Conservation (phyloP, 371 early-diverging fungal species). For the Lichtheimia ornata region DNA sequence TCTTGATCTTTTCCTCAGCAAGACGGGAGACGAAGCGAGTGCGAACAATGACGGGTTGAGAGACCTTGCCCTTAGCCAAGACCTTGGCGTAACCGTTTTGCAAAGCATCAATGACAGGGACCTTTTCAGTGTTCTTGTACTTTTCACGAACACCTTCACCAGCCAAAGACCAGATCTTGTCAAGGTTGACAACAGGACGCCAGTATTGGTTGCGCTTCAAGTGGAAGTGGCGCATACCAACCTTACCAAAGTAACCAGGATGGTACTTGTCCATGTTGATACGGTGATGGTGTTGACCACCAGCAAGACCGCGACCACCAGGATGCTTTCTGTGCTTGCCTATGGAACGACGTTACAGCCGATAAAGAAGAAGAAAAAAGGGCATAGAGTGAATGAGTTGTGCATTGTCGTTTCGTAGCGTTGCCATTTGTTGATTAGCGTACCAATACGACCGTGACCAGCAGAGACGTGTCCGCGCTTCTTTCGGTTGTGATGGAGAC, state of each 20-base stretch:
- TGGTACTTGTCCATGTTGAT: conserved; percentile 99
- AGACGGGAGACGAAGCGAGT: conserved; percentile 91
- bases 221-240: conserved; percentile 99
- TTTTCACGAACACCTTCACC: conserved; percentile 88
- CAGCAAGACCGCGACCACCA: conserved; percentile 99
- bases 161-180: conserved; percentile 94
- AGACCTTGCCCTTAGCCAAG: conserved; percentile 92
- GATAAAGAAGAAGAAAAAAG: too few species aligned
- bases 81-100: conserved; percentile 96
- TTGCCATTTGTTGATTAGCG: conserved; percentile 15
- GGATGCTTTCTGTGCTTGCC: conserved; percentile 99
- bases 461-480: conserved; percentile 91
- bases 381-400: background rate
- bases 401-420: background rate
- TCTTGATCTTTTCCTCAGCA: conserved; percentile 99
- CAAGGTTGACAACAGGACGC: conserved; percentile 90
- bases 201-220: conserved; percentile 90
- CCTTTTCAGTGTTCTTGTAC: conserved; percentile 86
- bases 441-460: conserved; percentile 89
- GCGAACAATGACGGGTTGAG: conserved; percentile 98
- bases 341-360: conserved; percentile 14
- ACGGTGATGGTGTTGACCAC: conserved; percentile 99
- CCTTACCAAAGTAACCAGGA: conserved; percentile 99
- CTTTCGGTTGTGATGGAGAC: conserved; percentile 85
- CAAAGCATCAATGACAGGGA: conserved; percentile 93